phyloP scores from a whole-genome alignment of 169 alveolate species.

The Blepharisma undulans region DNA sequence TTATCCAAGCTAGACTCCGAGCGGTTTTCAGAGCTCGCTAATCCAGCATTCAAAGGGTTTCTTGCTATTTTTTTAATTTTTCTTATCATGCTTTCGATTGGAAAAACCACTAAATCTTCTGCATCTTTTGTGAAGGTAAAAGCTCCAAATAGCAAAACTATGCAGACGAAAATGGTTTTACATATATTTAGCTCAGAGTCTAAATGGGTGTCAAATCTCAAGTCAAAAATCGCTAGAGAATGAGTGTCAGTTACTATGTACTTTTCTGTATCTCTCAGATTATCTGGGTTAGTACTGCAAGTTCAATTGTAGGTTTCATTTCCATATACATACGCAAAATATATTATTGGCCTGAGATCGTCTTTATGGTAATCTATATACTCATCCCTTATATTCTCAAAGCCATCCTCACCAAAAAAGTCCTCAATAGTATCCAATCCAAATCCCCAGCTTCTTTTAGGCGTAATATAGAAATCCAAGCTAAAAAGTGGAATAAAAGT shows the following conservation, averaged over 20 bases:
- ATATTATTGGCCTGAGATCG: background rate
- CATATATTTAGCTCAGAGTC: constrained; percentile 48
- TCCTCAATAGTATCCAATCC: background rate
- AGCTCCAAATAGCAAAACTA: constrained; percentile 61
- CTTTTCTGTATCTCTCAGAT: constrained; percentile 48
- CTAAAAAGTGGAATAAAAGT: constrained; percentile 48
- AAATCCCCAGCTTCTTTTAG: constrained; percentile 24
- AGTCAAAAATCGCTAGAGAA: constrained; percentile 44
- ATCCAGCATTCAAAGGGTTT: constrained; percentile 71
- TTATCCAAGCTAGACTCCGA: background rate
- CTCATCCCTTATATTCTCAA: background rate
- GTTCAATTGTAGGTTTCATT: background rate
- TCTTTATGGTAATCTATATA: constrained; percentile 8
- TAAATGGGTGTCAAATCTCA: constrained; percentile 42
- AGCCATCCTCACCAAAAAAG: background rate
- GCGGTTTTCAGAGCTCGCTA: background rate
- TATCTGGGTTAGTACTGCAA: background rate
- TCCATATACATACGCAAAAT: background rate
- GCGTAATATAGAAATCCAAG: background rate
- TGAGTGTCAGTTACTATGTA: constrained; percentile 13
- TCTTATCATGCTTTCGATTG: constrained; percentile 89
- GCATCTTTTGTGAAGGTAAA: constrained; percentile 60
- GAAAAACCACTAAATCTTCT: constrained; percentile 74
- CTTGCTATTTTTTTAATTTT: constrained; percentile 84
- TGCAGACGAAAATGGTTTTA: constrained; percentile 64